A percentile compares a stretch with the other conserved stretches of the same genome.
Conservation (phyloP, 2,329 filamentous ascomycete species). For the Aspergillus amoenus region DNA sequence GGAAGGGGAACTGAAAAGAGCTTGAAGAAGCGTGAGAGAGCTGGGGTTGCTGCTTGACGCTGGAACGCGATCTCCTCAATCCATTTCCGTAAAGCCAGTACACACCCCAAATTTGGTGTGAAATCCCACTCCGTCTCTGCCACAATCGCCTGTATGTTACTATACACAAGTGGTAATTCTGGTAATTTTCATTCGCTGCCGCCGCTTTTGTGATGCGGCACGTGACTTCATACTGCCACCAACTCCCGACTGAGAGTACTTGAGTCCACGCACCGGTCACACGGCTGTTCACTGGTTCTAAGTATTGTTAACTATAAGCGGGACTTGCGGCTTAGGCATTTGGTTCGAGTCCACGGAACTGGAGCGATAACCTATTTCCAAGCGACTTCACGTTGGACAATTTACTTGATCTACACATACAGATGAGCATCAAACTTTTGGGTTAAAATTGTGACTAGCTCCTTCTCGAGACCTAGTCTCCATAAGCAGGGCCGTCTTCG, state of each 20-base stretch:
- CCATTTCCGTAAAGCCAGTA: background rate
- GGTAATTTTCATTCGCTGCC: background rate
- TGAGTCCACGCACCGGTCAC: too few species aligned
- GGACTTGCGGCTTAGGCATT: background rate
- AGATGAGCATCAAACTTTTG: slow-evolving; percentile 23
- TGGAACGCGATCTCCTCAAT: background rate
- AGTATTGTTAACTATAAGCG: background rate
- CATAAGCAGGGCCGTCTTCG: slow-evolving; percentile 24
- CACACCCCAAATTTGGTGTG: background rate
- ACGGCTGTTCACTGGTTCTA: too few species aligned
- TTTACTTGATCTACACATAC: background rate
- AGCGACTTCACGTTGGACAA: background rate
- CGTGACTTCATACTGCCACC: too few species aligned
- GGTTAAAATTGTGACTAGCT: slow-evolving; percentile 23
- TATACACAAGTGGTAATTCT: background rate
- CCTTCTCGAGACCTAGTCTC: slow-evolving; percentile 30
- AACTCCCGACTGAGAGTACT: too few species aligned
- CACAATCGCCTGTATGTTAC: background rate
- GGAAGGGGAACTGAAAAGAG: slow-evolving; percentile 5
- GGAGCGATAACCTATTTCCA: background rate
- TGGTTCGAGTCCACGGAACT: background rate
- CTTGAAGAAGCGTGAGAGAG: background rate
- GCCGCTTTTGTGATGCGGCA: too few species aligned
- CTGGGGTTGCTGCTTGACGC: slow-evolving; percentile 2
- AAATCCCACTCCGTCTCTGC: background rate